Conservation (phyloP, 805 yeast species). For the Wickerhamomyces pijperi region DNA sequence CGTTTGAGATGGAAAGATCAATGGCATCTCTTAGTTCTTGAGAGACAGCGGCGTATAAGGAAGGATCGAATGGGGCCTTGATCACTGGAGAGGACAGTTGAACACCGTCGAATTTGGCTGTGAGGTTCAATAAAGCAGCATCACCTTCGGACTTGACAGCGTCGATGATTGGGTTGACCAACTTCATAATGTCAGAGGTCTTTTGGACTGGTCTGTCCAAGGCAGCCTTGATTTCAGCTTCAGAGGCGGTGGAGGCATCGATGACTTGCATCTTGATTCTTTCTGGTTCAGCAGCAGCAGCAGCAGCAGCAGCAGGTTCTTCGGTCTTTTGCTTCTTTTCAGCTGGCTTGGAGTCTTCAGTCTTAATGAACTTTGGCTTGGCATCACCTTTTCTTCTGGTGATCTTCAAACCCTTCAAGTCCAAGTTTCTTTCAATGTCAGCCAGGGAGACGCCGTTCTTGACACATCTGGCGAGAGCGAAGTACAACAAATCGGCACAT, state of each 20-base stretch:
- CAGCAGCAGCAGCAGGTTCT: constrained; percentile 11
- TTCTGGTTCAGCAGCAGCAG: constrained; percentile 17
- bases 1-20: constrained; percentile 82
- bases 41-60: constrained; percentile 52
- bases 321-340: constrained; percentile 16
- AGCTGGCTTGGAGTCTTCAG: background rate
- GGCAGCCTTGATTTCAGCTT: constrained; percentile 44
- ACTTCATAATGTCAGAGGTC: constrained; percentile 83
- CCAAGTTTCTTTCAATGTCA: constrained; percentile 79
- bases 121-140: constrained; percentile 74
- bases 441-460: constrained; percentile 68
- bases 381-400: constrained; percentile 96
- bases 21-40: constrained; percentile 74
- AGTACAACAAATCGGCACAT: constrained; percentile 84
- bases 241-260: constrained; percentile 33
- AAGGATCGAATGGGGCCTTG: constrained; percentile 77
- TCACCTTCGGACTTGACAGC: constrained; percentile 74
- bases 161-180: constrained; percentile 83
- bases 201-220: constrained; percentile 92
- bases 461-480: constrained; percentile 62
- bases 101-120: constrained; percentile 88
- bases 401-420: constrained; percentile 73
- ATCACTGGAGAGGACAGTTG: constrained; percentile 60
- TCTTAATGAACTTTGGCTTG: constrained; percentile 54
- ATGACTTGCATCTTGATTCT: constrained; percentile 25